Evolutionary conservation across 345 rosid genomes (phyloP).

Genomic region (Brassica nigra): DNA sequence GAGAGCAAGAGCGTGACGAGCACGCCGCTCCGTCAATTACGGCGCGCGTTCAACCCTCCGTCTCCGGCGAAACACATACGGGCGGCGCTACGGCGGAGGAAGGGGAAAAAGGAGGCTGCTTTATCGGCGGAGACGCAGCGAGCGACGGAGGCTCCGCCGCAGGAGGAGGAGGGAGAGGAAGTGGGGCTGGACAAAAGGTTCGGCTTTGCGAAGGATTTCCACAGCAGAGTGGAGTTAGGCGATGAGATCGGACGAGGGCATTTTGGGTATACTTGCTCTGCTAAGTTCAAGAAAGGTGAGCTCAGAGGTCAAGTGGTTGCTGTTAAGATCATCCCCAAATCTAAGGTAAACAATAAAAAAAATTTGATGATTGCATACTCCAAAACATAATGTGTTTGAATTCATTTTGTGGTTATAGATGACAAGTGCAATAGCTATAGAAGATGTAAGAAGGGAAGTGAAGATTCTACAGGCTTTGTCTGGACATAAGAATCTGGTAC

Average conservation of each 20-base stretch:
- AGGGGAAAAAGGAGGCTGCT: constrained; percentile 29
- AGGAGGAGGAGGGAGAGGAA: constrained; percentile 46
- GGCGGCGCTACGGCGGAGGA: constrained; percentile 63
- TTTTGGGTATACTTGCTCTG: constrained; percentile 95
- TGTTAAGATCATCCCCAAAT: constrained; percentile 87
- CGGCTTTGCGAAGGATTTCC: constrained; percentile 79
- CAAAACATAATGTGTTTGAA: not conserved
- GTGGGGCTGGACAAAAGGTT: constrained; percentile 83
- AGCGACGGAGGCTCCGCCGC: constrained; percentile 41
- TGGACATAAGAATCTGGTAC: constrained; percentile 84
- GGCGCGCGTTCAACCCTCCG: constrained; percentile 78
- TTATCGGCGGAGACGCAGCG: constrained; percentile 33
- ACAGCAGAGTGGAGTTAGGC: constrained; percentile 66
- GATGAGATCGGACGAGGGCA: constrained; percentile 96
- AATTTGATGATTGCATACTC: not conserved
- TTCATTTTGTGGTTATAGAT: constrained; percentile 61
- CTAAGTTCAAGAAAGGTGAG: constrained; percentile 86
- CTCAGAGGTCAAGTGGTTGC: constrained; percentile 82
- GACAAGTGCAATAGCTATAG: constrained; percentile 93
- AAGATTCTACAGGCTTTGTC: constrained; percentile 79
- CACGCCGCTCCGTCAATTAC: constrained; percentile 68
- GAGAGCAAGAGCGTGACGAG: constrained; percentile 42
- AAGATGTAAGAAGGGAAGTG: constrained; percentile 98
- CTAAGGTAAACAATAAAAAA: constrained; percentile 56
- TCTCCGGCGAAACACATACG: constrained; percentile 93